Evolutionary conservation across 768 basidiomycete species (phyloP), one percentile per base, ranked within the genome.

Genomic region (Kockovaella imperatae): DNA sequence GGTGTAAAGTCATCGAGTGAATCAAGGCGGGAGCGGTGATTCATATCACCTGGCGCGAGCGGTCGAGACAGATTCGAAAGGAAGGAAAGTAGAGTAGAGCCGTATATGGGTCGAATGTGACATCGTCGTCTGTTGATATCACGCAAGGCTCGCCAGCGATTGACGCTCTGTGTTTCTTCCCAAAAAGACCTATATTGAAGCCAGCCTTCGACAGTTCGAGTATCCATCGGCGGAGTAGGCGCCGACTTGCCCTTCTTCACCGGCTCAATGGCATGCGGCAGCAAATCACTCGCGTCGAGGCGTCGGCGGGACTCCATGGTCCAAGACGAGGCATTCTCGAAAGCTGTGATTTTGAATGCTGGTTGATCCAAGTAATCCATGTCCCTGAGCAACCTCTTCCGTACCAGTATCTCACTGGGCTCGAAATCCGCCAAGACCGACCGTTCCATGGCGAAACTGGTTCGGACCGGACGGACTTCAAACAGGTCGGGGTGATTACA

Each of bases 71-170:
- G 61, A 60, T 31, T 62, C 55, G 5, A 73, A 69, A 72, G 47
- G 39, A 58, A 42, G 4, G 49, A 18, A 15, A 72, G 54, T 11
- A 70, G 50, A 4, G 71, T 72, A 24, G 53, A 44, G 8, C 74
- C 60, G 50, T 72, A 73, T 28, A 78, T 42, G 0, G 76, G 76
- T 17, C 44, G 34, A 5, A 50, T 54, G 6, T 52, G 71, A 69
- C 87, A 90, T 10, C 87, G 82, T 20, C 82, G 73, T 26, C 76
- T 74, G 65, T 95, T 95, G 55, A 87, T 68, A 60, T 85, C 84
- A 14, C 78, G 77, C 15, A 83, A 76, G 43, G 86, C 82, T 2
- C 77, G 69, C 82, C 87, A 85, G 4, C 79, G 80, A 5, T 79
- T 74, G 13, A 82, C 73, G 1, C 65, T 75, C 13, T 74, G 77